Evolutionary conservation across 768 basidiomycete genomes (phyloP).

Genomic region (Lactifluus echinatus): DNA sequence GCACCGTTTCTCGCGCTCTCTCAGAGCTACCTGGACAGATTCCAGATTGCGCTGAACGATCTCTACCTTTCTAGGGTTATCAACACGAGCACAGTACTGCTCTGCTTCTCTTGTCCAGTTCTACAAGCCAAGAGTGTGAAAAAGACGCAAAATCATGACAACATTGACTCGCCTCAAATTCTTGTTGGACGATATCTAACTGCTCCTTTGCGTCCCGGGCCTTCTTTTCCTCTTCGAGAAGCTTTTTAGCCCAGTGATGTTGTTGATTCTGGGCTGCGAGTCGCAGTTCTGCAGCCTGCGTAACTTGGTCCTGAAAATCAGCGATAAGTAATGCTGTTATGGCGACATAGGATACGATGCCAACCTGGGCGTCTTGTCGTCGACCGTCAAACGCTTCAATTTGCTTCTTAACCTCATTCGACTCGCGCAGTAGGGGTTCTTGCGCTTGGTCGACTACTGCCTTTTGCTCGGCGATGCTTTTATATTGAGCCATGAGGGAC

Average conservation of each 20-base stretch:
- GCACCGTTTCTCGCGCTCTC: conserved; percentile 57
- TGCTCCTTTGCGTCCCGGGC: conserved; percentile 38
- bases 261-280: conserved; percentile 41
- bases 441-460: conserved; percentile 40
- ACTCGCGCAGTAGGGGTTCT: conserved; percentile 33
- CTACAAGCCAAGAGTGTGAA: conserved; percentile 26
- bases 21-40: conserved; percentile 53
- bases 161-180: conserved; percentile 48
- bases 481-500: conserved; percentile 39
- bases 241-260: conserved; percentile 43
- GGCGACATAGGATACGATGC: conserved; percentile 18
- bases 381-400: conserved; percentile 44
- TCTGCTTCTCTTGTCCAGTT: conserved; percentile 58
- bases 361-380: conserved; percentile 38
- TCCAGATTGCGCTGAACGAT: conserved; percentile 54
- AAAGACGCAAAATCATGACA: background rate
- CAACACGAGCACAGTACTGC: conserved; percentile 49
- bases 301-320: conserved; percentile 37
- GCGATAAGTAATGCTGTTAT: conserved; percentile 6
- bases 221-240: conserved; percentile 39
- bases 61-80: conserved; percentile 48
- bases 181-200: conserved; percentile 45
- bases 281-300: conserved; percentile 40
- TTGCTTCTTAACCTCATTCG: conserved; percentile 38
- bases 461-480: conserved; percentile 37